Base-by-base conservation (phyloP, 1,139 yeast genomes). In the Geotrichum histeridarum region DNA sequence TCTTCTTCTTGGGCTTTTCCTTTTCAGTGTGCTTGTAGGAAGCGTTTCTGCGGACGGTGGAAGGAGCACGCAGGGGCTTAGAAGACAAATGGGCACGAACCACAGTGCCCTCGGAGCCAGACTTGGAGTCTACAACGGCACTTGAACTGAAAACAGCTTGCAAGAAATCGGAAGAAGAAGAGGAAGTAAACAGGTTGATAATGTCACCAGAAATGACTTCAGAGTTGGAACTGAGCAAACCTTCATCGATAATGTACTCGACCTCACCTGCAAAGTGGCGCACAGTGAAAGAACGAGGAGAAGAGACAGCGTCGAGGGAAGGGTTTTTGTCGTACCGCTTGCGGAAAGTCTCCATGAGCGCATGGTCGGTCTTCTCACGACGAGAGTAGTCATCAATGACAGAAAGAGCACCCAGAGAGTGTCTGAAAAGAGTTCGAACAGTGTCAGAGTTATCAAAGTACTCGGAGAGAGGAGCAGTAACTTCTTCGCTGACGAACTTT, bases 261-360 rank as follows among this genome's bases (percentile, higher is more conserved):
- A 73, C 75, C 53, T 73, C 75, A 18, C 77, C 77, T 15, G 73
- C 73, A 54, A 69, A 73, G 54, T 73, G 77, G 15, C 70, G 63
- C 17, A 73, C 69, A 1, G 69, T 56, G 57, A 73, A 73, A 4
- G 70, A 64, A 43, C 65, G 57, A 15, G 66, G 59, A 14, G 67
- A 62, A 8, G 66, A 56, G 12, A 66, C 57, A 12, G 68, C 63
- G 14, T 64, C 66, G 37, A 73, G 59, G 5, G 66, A 63, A 0
- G 66, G 61, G 42, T 67, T 64, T 49, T 69, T 64, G 41, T 65
- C 68, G 52, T 68, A 73, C n/a, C 76, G 62, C 39, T 68, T 64
- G 11, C 64, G 55, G 48, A 73, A 56, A 2, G 72, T 58, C 33
- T 66, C 70, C 54, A 70, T 55, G 18, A 73, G 64, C 15, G 68